These are phyloP conservation scores for Xylariaceae sp. DNA, from an alignment of 2,329 filamentous ascomycete genomes.

Conservation along the genomic window DNA sequence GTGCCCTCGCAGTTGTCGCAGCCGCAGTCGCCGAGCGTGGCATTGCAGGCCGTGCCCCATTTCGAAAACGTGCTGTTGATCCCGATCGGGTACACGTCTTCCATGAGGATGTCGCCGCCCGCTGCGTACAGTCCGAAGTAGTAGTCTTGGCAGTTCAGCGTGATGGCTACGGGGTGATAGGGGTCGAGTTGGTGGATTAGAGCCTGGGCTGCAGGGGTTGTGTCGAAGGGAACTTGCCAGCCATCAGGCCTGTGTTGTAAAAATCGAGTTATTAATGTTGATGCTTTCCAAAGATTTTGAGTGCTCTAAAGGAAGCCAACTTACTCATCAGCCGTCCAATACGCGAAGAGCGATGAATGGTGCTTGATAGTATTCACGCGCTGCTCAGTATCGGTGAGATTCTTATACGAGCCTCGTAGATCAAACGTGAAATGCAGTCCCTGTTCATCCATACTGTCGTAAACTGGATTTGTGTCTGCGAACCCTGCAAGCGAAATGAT, in stretches of 20 bases:
- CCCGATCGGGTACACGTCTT: constrained; percentile 65
- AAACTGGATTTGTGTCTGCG: constrained; percentile 44
- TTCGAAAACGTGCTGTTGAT: constrained; percentile 60
- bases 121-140: constrained; percentile 61
- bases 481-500: constrained; percentile 52
- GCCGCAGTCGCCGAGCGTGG: constrained; percentile 66
- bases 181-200: constrained; percentile 58
- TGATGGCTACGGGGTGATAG: constrained; percentile 65
- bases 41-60: constrained; percentile 63
- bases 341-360: constrained; percentile 49
- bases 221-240: constrained; percentile 58
- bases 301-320: constrained; percentile 22
- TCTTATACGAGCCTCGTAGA: constrained; percentile 51
- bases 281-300: not conserved
- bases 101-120: constrained; percentile 64
- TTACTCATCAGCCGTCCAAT: constrained; percentile 54
- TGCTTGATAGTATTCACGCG: constrained; percentile 49
- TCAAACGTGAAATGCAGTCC: constrained; percentile 53
- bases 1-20: constrained; percentile 64
- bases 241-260: constrained; percentile 54
- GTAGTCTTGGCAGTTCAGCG: constrained; percentile 67
- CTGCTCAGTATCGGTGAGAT: constrained; percentile 47
- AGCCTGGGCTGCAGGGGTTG: constrained; percentile 42
- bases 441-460: constrained; percentile 47
- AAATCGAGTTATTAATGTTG: too few relatives aligned